These are phyloP conservation scores for Cutaneotrichosporon curvatum DNA, from an alignment of 1,284 basidiomycete genomes.

Conservation along the genomic window DNA sequence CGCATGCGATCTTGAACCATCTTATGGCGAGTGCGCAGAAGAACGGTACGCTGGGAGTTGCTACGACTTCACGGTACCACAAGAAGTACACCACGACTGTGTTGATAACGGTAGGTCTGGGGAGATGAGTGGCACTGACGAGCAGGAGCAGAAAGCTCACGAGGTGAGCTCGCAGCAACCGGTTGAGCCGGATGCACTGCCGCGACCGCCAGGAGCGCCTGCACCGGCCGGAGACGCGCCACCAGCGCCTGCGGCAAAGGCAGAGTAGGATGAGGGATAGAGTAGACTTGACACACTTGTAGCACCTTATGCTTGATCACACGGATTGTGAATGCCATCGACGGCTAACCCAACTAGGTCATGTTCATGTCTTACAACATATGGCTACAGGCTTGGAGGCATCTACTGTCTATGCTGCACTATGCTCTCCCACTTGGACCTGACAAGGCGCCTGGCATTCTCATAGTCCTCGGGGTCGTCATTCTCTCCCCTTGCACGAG, in stretches of 20 bases:
- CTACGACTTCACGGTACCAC: constrained; percentile 84
- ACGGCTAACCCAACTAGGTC: no score
- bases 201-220: background rate
- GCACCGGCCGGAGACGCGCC: background rate
- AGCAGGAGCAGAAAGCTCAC: background rate
- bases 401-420: no score
- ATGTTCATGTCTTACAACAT: no score
- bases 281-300: no score
- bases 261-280: no score
- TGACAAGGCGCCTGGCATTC: no score
- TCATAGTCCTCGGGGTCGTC: no score
- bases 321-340: no score
- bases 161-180: background rate
- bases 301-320: no score
- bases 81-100: constrained; percentile 75
- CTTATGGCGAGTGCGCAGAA: constrained; percentile 77
- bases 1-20: constrained; percentile 89
- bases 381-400: no score
- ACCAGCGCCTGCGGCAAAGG: background rate
- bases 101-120: constrained; percentile 47
- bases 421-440: no score
- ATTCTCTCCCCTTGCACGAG: no score
- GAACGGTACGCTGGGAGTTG: constrained; percentile 89
- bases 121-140: background rate
- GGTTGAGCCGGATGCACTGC: background rate